A percentile compares a stretch with the other conserved stretches of the same genome.
Evolutionary conservation across 768 basidiomycete species (phyloP).

Genomic region (Lentinula edodes): DNA sequence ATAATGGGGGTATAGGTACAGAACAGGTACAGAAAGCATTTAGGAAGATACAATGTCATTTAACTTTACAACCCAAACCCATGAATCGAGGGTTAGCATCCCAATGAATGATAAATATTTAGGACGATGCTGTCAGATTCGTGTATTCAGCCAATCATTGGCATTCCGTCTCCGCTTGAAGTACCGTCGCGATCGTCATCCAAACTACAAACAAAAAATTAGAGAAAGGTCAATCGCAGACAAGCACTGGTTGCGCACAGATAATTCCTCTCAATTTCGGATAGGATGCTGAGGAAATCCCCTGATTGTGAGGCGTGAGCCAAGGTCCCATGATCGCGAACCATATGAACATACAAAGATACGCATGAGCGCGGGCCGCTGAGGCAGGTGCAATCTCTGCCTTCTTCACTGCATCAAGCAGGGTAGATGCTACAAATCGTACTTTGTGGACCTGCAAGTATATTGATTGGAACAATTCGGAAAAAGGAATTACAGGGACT

Average conservation of each 20-base stretch:
- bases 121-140: too few relatives aligned
- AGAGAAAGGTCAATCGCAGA: constrained; percentile 6
- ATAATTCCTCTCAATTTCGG: constrained; percentile 90
- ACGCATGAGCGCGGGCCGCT: constrained; percentile 81
- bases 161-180: constrained; percentile 53
- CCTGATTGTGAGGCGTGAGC: constrained; percentile 35
- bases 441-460: constrained; percentile 77
- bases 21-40: neutral
- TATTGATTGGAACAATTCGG: neutral
- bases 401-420: constrained; percentile 79
- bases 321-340: neutral
- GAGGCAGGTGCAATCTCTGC: constrained; percentile 75
- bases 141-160: constrained; percentile 12
- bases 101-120: neutral
- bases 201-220: constrained; percentile 33
- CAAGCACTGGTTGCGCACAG: constrained; percentile 40
- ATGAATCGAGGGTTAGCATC: neutral
- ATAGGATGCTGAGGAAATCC: constrained; percentile 89
- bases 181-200: constrained; percentile 67
- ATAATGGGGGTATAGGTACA: neutral
- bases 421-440: constrained; percentile 86
- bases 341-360: constrained; percentile 58
- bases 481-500: constrained; percentile 10
- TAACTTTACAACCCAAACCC: constrained; percentile 6
- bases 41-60: neutral